Percentiles rank a stretch among this genome's conserved stretches.
Evolutionary conservation across 306 rosid genomes (phyloP).

Genomic region (Pachyrhizus erosus): DNA sequence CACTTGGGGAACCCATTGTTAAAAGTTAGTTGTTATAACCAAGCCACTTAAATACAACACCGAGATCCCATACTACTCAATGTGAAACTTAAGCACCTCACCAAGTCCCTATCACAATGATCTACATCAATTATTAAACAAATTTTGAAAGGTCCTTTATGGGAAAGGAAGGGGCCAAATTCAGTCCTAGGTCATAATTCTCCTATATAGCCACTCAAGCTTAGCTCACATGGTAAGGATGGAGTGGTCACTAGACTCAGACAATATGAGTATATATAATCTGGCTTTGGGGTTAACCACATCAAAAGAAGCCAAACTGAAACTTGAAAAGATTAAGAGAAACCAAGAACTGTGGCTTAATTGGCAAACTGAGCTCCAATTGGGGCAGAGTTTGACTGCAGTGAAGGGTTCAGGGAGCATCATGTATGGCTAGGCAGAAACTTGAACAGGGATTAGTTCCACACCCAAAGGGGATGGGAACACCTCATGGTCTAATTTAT

Average conservation of each 20-base stretch:
- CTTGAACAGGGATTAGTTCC: not conserved
- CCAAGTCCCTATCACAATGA: no score
- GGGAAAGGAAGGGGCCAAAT: no score
- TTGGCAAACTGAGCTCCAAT: not conserved
- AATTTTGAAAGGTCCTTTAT: no score
- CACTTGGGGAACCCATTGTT: no score
- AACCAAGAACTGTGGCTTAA: not conserved
- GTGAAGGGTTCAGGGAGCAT: not conserved
- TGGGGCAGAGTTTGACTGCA: not conserved
- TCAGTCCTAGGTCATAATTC: constrained; percentile 20
- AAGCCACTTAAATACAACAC: no score
- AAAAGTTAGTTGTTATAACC: no score
- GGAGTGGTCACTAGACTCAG: not conserved
- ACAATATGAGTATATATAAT: not conserved
- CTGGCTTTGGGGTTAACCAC: not conserved
- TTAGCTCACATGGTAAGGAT: not conserved
- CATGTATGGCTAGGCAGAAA: not conserved
- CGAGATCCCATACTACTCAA: no score
- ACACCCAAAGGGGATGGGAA: not conserved
- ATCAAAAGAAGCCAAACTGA: not conserved
- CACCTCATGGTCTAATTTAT: not conserved
- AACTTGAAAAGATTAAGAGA: not conserved
- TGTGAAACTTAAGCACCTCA: no score
- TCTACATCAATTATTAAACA: no score
- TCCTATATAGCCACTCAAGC: not conserved